Base-by-base conservation (phyloP, 1,284 basidiomycete genomes). In the Sporisorium exsertum region DNA sequence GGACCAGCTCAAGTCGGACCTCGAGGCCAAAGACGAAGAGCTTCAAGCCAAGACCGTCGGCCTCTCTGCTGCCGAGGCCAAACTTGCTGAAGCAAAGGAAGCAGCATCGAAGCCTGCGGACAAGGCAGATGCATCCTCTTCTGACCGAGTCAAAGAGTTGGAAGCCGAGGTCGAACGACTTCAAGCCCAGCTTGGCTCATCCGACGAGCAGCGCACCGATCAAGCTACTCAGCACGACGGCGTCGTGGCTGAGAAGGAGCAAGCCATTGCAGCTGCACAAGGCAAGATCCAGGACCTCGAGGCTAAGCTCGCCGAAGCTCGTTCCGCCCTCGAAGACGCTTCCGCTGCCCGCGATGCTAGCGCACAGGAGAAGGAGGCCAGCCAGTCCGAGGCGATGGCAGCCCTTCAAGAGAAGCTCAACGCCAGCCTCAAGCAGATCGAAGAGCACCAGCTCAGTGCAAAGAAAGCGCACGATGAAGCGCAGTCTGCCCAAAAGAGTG, bases 21-120 rank as follows among this genome's bases (percentile, higher is more conserved):
- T 78, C 42, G 77, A 78, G 53, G 53, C 67, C 47, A 77, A 78
- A 54, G 77, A 78, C 35, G 68, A 65, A 32, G 73, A 76, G 58
- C 72, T 79, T 22, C 75, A 77, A 53, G 64, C 67, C 59, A 75
- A 74, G 55, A 77, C 71, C 6, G 64, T 72, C 42, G 71, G 67
- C 22, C 64, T 79, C n/a, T 67, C 66, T 20, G 72, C 66, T 5
- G 77, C 73, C 50, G 77, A 79, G 18, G 78, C 78, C 51, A 73
- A 69, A 42, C 53, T 74, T 16, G 46, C 60, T 5, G 62, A 57
- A 29, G 53, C 58, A 0, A 59, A 68, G 26, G 64, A 58, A 5
- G 18, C 32, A 10, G 59, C 26, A 24, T 2, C 32, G 15, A 52
- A 50, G 18, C n/a, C 52, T 16, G 35, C 45, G n/a, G n/a, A 5